Percentiles rank a stretch among this genome's conserved stretches.
phyloP scores from a whole-genome alignment of 1,284 basidiomycete species.

The Irpex sp. region DNA sequence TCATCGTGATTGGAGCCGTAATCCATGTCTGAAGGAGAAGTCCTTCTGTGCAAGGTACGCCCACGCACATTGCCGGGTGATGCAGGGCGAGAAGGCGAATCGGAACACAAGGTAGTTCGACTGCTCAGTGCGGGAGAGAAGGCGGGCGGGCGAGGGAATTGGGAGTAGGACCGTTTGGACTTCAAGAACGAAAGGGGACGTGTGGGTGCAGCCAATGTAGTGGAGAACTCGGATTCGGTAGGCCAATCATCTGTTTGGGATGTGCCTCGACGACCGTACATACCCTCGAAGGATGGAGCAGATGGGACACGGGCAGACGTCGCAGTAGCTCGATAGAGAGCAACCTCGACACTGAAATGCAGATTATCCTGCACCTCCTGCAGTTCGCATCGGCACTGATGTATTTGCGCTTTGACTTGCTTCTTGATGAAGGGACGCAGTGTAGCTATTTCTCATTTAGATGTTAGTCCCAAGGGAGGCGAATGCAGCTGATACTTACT shows the following conservation, averaged over 20 bases:
- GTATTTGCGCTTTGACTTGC: neutral
- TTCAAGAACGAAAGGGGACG: neutral
- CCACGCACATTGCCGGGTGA: too few relatives aligned
- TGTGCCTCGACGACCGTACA: neutral
- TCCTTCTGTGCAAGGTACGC: too few relatives aligned
- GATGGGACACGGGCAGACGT: neutral
- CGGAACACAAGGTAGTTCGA: neutral
- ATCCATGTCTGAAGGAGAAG: too few relatives aligned
- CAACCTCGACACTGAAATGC: neutral
- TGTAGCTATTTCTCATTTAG: neutral
- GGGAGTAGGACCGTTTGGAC: neutral
- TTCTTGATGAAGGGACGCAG: neutral
- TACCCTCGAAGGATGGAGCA: neutral
- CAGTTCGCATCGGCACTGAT: neutral
- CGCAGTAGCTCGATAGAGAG: neutral
- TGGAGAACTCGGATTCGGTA: neutral
- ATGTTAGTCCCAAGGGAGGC: neutral
- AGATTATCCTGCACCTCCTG: neutral
- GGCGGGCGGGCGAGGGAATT: neutral
- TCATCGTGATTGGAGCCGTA: too few relatives aligned
- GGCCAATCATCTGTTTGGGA: neutral
- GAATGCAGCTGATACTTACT: neutral
- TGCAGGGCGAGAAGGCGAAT: too few relatives aligned
- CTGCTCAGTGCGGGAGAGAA: neutral
- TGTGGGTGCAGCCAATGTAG: neutral